A percentile compares a stretch with the other conserved stretches of the same genome.
Evolutionary conservation across 768 basidiomycete species (phyloP).

Genomic region (Thelephora aurantiotincta): DNA sequence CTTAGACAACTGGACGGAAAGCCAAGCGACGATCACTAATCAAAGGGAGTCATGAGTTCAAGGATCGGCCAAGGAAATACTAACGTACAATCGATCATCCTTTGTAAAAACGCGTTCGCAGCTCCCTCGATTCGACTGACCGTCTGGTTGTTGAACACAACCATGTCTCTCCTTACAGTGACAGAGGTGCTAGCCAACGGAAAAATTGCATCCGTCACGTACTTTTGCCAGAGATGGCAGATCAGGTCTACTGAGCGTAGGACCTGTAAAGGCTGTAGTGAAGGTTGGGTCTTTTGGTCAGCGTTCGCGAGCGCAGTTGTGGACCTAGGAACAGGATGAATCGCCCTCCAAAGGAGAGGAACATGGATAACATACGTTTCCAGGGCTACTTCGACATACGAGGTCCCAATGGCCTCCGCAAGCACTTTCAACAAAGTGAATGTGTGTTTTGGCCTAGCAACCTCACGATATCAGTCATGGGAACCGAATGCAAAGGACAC

Average conservation of each 20-base stretch:
- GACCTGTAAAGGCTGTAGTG: constrained; percentile 47
- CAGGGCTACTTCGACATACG: constrained; percentile 82
- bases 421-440: constrained; percentile 72
- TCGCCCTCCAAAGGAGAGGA: background rate
- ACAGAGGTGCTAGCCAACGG: constrained; percentile 79
- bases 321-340: constrained; percentile 31
- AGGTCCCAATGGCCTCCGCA: constrained; percentile 71
- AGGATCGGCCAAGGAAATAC: background rate
- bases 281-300: constrained; percentile 74
- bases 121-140: constrained; percentile 76
- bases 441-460: constrained; percentile 72
- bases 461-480: constrained; percentile 2
- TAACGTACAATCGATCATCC: constrained; percentile 62
- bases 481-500: background rate
- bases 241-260: constrained; percentile 71
- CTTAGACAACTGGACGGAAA: constrained; percentile 64
- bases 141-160: constrained; percentile 79
- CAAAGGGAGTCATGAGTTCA: background rate
- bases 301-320: constrained; percentile 54
- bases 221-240: constrained; percentile 95
- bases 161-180: constrained; percentile 85
- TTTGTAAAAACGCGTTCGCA: constrained; percentile 68
- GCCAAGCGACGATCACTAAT: constrained; percentile 60
- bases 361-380: constrained; percentile 57
- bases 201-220: constrained; percentile 79